phyloP scores from a whole-genome alignment of 1,284 basidiomycete species.

The Ceratobasidium sp. region DNA sequence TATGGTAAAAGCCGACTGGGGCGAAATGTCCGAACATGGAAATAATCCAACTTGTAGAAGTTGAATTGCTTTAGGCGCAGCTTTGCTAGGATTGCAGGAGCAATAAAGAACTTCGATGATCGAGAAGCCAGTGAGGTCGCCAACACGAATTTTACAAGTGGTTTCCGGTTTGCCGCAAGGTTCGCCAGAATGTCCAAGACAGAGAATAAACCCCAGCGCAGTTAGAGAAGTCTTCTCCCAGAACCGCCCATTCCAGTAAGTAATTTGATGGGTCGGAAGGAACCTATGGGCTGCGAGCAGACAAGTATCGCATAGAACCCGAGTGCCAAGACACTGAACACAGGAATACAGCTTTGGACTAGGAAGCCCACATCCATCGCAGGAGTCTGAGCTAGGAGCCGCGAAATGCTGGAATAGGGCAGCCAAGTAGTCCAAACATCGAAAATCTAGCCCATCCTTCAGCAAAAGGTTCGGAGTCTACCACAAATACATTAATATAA shows the following conservation, averaged over 20 bases:
- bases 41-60: neutral
- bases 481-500: too few relatives aligned
- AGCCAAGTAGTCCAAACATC: too few relatives aligned
- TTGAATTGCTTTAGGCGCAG: neutral
- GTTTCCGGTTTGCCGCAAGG: neutral
- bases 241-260: neutral
- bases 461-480: too few relatives aligned
- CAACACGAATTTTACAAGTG: neutral
- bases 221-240: neutral
- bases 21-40: neutral
- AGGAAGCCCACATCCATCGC: too few relatives aligned
- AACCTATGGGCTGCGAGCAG: neutral
- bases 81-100: too few relatives aligned
- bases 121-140: constrained; percentile 5
- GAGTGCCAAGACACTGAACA: neutral
- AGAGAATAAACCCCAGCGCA: neutral
- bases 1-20: constrained; percentile 10
- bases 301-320: neutral
- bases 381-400: too few relatives aligned
- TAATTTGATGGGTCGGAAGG: neutral
- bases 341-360: too few relatives aligned
- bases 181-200: constrained; percentile 15
- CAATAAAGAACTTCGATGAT: neutral
- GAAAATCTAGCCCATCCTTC: too few relatives aligned
- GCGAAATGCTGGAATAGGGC: too few relatives aligned